Evolutionary conservation across 2,329 filamentous ascomycete species (phyloP), one percentile per base, ranked within the genome.

Genomic region (Sporothrix sp.): DNA sequence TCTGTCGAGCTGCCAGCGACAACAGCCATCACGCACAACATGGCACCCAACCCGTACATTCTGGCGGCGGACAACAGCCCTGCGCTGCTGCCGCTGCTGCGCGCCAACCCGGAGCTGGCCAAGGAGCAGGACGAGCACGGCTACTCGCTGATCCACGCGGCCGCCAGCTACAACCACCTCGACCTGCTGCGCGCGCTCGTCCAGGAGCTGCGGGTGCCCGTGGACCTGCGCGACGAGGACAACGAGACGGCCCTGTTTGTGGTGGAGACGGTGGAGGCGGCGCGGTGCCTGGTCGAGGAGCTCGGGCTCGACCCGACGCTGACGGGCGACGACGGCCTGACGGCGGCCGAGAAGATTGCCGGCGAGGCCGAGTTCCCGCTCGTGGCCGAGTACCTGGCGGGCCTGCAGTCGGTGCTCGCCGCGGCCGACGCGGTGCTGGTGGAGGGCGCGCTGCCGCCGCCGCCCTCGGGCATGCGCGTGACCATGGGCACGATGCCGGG

Each of bases 211-310:
- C 69, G 81, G 11, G 90, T 91, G 21, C 73, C 90, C 54, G 78
- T 89, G 43, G 84, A 96, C 63, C 71, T 96, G 48, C 79, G 78
- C 58, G 93, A 98, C 63, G 87, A 95, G 65, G 93, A 98, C 64
- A 79, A 82, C 51, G 93, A 98, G 68, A 96, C 91, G 1, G 85
- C 91, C n/a, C 73, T 98, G 4, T 98, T 95, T 62, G 87, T 89
- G n/a, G 81, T 83, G 25, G 93, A 98, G 67, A 87, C 81, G 0
- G 72, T 85, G 44, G 82, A 86, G 4, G 83, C 88, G 38, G 91
- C 91, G 18, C 79, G 79, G 59, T 78, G 83, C 48, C 72, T 98
- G 7, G 78, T 97, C 3, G 87, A 94, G 61, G 88, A 95, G 65
- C 72, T 97, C 3, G 79, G 82, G 5, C 79, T 85, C 28, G 81